phyloP scores from a whole-genome alignment of 768 basidiomycete species.

The Sutorius australiensis region DNA sequence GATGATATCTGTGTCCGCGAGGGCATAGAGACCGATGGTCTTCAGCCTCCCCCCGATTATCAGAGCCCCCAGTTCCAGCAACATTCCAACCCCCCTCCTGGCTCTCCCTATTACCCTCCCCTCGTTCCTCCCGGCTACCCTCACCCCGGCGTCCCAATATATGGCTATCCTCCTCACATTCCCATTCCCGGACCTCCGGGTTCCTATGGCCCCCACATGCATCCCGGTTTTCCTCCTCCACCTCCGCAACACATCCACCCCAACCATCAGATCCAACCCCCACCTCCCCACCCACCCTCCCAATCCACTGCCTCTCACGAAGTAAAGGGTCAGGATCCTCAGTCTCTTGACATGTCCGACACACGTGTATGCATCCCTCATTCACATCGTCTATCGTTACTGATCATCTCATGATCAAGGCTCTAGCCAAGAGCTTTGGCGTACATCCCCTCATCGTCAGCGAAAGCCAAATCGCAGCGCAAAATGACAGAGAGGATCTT shows the following conservation, averaged over 20 bases:
- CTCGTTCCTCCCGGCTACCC: slow-evolving; percentile 45
- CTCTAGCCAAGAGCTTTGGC: slow-evolving; percentile 76
- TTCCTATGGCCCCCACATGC: slow-evolving; percentile 54
- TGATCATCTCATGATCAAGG: slow-evolving; percentile 32
- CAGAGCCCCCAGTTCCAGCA: slow-evolving; percentile 35
- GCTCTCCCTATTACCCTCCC: slow-evolving; percentile 31
- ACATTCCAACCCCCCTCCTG: slow-evolving; percentile 25
- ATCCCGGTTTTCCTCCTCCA: slow-evolving; percentile 56
- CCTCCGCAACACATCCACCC: slow-evolving; percentile 36
- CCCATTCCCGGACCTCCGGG: slow-evolving; percentile 39
- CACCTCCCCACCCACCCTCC: slow-evolving; percentile 15
- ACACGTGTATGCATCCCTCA: slow-evolving; percentile 41
- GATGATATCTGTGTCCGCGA: slow-evolving; percentile 64
- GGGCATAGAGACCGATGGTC: slow-evolving; percentile 51
- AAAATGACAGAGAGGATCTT: slow-evolving; percentile 65
- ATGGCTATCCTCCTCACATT: slow-evolving; percentile 41
- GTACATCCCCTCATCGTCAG: slow-evolving; percentile 68
- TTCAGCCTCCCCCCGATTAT: slow-evolving; percentile 28
- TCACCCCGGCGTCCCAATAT: slow-evolving; percentile 40
- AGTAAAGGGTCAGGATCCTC: slow-evolving; percentile 75
- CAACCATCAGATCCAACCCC: slow-evolving; percentile 37
- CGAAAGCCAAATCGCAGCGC: slow-evolving; percentile 52
- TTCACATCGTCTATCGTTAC: not conserved
- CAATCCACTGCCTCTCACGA: slow-evolving; percentile 23
- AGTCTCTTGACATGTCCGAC: slow-evolving; percentile 74